phyloP scores from a whole-genome alignment of 164 flowering plant genomes.

The Nelumbo lutea region DNA sequence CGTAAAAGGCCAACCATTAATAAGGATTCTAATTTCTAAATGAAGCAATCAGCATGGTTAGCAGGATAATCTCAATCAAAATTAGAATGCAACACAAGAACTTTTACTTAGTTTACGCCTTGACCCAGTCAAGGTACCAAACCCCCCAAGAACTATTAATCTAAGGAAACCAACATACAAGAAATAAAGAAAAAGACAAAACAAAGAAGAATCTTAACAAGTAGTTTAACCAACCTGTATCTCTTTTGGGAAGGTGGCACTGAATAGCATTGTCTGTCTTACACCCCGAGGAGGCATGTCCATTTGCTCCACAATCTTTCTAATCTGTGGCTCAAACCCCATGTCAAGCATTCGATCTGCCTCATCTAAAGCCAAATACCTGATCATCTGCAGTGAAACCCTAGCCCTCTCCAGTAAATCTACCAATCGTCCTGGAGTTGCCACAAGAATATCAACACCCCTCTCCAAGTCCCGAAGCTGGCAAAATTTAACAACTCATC shows the following conservation, averaged over 20 bases:
- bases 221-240: slow-evolving; percentile 38
- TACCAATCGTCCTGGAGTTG: slow-evolving; percentile 60
- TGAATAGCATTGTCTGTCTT: slow-evolving; percentile 62
- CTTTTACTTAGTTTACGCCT: background rate
- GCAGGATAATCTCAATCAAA: too few relatives aligned
- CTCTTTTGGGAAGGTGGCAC: slow-evolving; percentile 64
- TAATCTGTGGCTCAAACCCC: slow-evolving; percentile 69
- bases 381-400: slow-evolving; percentile 57
- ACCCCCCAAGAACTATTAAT: background rate
- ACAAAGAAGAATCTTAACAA: background rate
- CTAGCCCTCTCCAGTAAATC: slow-evolving; percentile 59
- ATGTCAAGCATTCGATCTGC: slow-evolving; percentile 68
- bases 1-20: too few relatives aligned
- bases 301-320: slow-evolving; percentile 58
- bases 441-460: slow-evolving; percentile 68
- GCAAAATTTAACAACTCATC: slow-evolving; percentile 3
- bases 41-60: too few relatives aligned
- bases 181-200: background rate
- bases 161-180: background rate
- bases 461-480: slow-evolving; percentile 58
- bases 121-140: background rate
- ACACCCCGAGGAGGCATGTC: slow-evolving; percentile 59
- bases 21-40: too few relatives aligned
- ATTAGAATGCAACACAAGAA: too few relatives aligned
- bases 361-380: slow-evolving; percentile 56